Base-by-base conservation (phyloP, 495 filamentous ascomycete species). In the Trichoderma reesei region DNA sequence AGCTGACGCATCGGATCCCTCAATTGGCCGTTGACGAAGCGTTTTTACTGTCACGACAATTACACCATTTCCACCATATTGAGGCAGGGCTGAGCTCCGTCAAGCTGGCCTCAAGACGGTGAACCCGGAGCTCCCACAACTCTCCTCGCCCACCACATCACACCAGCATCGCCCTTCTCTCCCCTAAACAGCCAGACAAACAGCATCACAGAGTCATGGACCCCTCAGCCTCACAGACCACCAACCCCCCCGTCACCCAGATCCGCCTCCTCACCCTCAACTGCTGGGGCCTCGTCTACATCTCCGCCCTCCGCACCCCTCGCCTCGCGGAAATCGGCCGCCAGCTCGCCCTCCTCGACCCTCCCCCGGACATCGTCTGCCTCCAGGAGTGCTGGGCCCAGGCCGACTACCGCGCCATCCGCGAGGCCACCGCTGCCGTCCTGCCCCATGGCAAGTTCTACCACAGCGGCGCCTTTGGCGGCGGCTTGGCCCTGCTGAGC, bases 361-460 rank as follows among this genome's bases (percentile, higher is more conserved):
- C 91, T 0, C 72, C 81, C 14, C 90, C 92, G 26, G 85, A 95
- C 61, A 94, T 98, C 68, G 91, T 98, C 64, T 91, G 88, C 14
- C 80, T 98, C 16, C 94, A 98, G 78, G 94, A 98, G 80, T 95
- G 90, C 80, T 98, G 89, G 87, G 92, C 90, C 7, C 87, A 95
- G 66, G 80, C 91, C 68, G 94, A 98, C 79, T 98, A 92, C 81
- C 80, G 84, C 41, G 85, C 80, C 72, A 92, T 98, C 67, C 90
- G 90, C 38, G 73, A 81, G 26, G 82, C 88, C 65, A 96, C 91
- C 0, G 79, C 79, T 54, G 77, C 88, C 66, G 79, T 94, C 54
- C 82, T 98, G n/a, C 94, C 94, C 1, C 89, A 96, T 72, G 91
- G 86, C 38, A 98, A 98, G 74, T 96, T 93, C 78, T 98, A 96